Evolutionary conservation across 2,329 filamentous ascomycete genomes (phyloP), one percentile per base, ranked within the genome.

Genomic region (Paracorniculantispora psalliotae): DNA sequence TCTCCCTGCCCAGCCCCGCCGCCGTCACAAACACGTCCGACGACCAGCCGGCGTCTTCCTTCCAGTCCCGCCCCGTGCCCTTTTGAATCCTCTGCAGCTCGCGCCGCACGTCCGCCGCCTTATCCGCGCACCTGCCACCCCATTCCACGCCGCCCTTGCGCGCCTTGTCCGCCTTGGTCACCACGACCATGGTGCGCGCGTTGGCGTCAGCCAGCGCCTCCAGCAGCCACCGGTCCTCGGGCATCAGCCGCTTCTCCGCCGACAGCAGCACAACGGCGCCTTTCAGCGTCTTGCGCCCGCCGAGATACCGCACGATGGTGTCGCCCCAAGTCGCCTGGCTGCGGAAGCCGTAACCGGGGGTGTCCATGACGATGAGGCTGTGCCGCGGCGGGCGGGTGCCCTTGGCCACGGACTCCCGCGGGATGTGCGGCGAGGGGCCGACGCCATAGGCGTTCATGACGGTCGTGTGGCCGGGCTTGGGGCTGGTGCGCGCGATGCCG

Each of bases 361-460:
- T 80, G 63, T 81, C 79, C 43, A 81, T 74, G 2, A 86, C 63
- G 33, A 81, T 66, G 9, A 85, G 71, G 52, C 76, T 73, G 63
- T 81, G 75, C 28, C 66, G 67, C 1, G 80, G 79, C n/a, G 75
- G 67, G 17, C 71, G 68, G 63, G 78, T 75, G 5, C 70, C 70
- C 56, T 68, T 68, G 7, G 60, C 63, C 23, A 72, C 56, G 39
- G 71, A 62, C 12, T 65, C 63, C n/a, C 35, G 61, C 3, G 67
- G 63, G 17, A 68, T 64, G 39, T 65, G 70, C 33, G 68, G 68
- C 9, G 68, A 71, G 3, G 77, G 76, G 0, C 82, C 83, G 49
- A 83, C 77, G 15, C 78, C 82, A 63, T 80, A 85, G 28, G 75
- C 80, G 66, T 84, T 85, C 70, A 85, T 78, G 30, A 78, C 76